Conservation (phyloP, 176 grass and related monocot species). For the Sorghum bicolor region Sorghum_bicolor_NCBIv3 NC_012870.2:65917501-65918000, state of each 20-base stretch:
- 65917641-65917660: background rate
- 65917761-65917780: background rate
- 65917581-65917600: background rate
- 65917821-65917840: conserved; percentile 54
- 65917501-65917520: background rate
- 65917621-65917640: background rate
- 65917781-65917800: conserved; percentile 13
- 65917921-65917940: conserved; percentile 56
- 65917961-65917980: conserved; percentile 52
- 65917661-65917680: background rate
- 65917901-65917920: conserved; percentile 51
- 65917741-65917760: background rate
- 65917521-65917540: background rate
- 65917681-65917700: background rate
- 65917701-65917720: background rate
- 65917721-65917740: background rate
- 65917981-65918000: conserved; percentile 37
- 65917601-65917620: background rate
- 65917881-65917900: conserved; percentile 61
- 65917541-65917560: background rate
- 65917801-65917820: conserved; percentile 27
- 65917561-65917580: background rate
- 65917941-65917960: conserved; percentile 46
- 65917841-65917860: conserved; percentile 57
- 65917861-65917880: conserved; percentile 51